Evolutionary conservation across 1,284 basidiomycete genomes (phyloP), one percentile per base, ranked within the genome.

Genomic region (Leccinum solheimii): DNA sequence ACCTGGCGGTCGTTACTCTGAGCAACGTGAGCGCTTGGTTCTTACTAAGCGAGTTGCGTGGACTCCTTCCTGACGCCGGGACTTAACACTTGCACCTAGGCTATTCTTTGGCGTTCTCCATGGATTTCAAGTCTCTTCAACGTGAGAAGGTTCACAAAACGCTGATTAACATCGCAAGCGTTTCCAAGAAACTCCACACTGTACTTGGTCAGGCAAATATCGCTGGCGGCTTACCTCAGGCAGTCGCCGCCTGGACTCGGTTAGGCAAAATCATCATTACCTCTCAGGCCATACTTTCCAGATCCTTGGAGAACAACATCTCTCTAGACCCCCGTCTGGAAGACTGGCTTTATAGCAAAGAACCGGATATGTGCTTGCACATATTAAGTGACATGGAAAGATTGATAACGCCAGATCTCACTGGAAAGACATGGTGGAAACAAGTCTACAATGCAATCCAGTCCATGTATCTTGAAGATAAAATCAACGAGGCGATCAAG

Each of bases 281-380:
- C 14, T 51, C 59, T 26, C 23, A 36, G 11, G 32, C 53, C 26
- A 62, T 62, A 32, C 60, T 62, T 23, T 13, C 27, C 6, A 50
- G n/a, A 19, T 61, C 52, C 19, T 26, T 61, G 43, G 32, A 9
- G 3, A 7, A 54, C 13, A n/a, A 51, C 21, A 10, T 36, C 16
- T 21, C 23, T 10, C 30, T 56, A 32, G 60, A 62, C 4, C 13
- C 21, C 34, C 56, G 38, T 1, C 56, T 63, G 3, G 52, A 43
- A 21, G 52, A 59, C 3, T 63, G 62, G 62, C 53, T 63, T 2
- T 36, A 10, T 23, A 32, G 62, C n/a, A 52, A 58, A 8, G 62
- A 58, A 45, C 56, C 61, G 1, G 16, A 63, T 2, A 55, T 27
- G 48, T 63, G 62, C 40, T 55, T 63, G 38, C n/a, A 21, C 11